Evolutionary conservation across 495 filamentous ascomycete genomes (phyloP).

Genomic region (Halenospora varia): DNA sequence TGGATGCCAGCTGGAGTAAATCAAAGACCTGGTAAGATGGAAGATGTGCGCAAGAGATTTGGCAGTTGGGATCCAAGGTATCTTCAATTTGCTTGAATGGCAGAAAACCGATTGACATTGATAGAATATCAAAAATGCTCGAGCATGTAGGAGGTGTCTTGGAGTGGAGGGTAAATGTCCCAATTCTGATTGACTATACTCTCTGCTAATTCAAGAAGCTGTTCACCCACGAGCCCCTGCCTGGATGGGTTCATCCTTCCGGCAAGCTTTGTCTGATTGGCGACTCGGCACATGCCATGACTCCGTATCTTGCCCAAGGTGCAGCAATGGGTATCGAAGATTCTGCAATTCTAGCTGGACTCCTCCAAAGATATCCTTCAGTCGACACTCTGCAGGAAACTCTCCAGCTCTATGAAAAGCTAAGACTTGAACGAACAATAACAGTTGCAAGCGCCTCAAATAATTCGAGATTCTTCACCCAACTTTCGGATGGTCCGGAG

Average conservation of each 20-base stretch:
- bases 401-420: constrained; percentile 48
- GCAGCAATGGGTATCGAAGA: constrained; percentile 39
- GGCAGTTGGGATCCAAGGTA: constrained; percentile 54
- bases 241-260: constrained; percentile 51
- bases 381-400: constrained; percentile 42
- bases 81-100: background rate
- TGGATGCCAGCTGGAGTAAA: constrained; percentile 18
- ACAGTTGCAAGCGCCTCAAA: constrained; percentile 49
- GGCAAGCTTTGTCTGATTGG: constrained; percentile 59
- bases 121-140: constrained; percentile 15
- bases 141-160: constrained; percentile 18
- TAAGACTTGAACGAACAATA: constrained; percentile 48
- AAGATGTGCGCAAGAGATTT: constrained; percentile 62
- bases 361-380: constrained; percentile 27
- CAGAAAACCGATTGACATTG: background rate
- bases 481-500: constrained; percentile 47
- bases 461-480: constrained; percentile 48
- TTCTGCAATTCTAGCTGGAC: constrained; percentile 36
- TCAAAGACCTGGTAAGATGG: constrained; percentile 42
- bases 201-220: constrained; percentile 62
- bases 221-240: constrained; percentile 52
- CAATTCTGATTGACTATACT: too few species aligned
- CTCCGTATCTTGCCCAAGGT: constrained; percentile 49
- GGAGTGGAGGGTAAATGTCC: constrained; percentile 26
- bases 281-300: constrained; percentile 66